Percentiles rank a stretch among this genome's conserved stretches.
Conservation (phyloP, 257 asterid species). For the Dorcoceras hygrometricum region DNA sequence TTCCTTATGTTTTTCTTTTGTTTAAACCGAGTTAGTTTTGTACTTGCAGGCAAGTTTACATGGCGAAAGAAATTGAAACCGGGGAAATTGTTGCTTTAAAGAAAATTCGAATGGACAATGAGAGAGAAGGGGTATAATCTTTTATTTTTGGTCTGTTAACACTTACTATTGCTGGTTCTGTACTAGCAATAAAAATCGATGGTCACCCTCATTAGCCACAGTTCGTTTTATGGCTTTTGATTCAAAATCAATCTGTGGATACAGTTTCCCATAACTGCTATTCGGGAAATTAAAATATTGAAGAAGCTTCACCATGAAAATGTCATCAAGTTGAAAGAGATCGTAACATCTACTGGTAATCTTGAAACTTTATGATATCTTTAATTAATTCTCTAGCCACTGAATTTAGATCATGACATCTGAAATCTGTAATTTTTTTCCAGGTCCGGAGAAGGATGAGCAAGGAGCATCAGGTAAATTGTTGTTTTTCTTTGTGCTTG, state of each 20-base stretch:
- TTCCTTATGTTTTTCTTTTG: not conserved
- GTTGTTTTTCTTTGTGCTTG: conserved; percentile 12
- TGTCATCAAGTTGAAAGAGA: conserved; percentile 81
- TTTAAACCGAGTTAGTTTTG: conserved; percentile 20
- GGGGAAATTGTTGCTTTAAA: conserved; percentile 92
- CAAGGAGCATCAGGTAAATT: conserved; percentile 53
- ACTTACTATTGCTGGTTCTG: conserved; percentile 10
- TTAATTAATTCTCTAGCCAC: not conserved
- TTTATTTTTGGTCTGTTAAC: conserved; percentile 8
- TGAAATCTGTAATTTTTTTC: conserved; percentile 24
- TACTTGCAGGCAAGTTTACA: conserved; percentile 70
- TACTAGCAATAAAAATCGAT: conserved; percentile 10
- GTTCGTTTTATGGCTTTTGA: conserved; percentile 16
- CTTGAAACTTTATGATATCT: not conserved
- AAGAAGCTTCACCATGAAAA: conserved; percentile 92
- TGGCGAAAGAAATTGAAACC: conserved; percentile 76
- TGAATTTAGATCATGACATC: conserved; percentile 16
- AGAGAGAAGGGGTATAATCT: conserved; percentile 82
- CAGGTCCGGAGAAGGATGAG: conserved; percentile 87
- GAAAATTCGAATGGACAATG: conserved; percentile 93
- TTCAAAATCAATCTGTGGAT: conserved; percentile 17
- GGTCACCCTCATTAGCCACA: not conserved
- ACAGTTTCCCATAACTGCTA: conserved; percentile 92
- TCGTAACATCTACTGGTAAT: conserved; percentile 78
- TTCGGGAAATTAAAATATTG: conserved; percentile 79